Base-by-base conservation (phyloP, 228 moss, liverwort and hornwort species). In the Sphagnum magellanicum region DNA sequence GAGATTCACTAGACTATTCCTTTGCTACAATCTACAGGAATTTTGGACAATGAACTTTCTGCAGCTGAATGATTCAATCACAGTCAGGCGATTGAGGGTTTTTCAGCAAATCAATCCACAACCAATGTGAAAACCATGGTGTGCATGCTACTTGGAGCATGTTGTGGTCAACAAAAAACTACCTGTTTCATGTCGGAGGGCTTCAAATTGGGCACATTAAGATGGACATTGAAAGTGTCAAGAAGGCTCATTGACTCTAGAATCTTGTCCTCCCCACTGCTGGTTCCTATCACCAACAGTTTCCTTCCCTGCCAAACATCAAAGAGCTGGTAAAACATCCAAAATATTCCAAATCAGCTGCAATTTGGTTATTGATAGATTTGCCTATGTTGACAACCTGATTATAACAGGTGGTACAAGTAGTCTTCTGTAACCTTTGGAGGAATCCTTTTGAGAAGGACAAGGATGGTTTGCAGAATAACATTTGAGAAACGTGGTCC, bases 401-500 rank as follows among this genome's bases (percentile, higher is more conserved):
- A 51, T 7, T 67, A 6, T 3, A 67, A 4, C 48, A 53, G 6
- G 46, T 60, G 16, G 15, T 13, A 49, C 11, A n/a, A 50, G 49
- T 16, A 74, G 57, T 8, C 72, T 11, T 47, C 57, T 57, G 48
- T 74, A 76, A 96, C 91, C 86, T 89, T 89, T 15, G 96, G 96
- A 73, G 96, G 96, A 67, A 78, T 88, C 67, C 96, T 84, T 75
- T 96, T 96, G 57, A 91, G 76, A 72, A 96, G 91, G 65, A 92
- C 91, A 60, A 92, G 83, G n/a, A 96, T 81, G 51, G 92, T 82
- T 70, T 96, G 91, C 51, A 96, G 66, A 51, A 96, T 79, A 63
- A 88, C 68, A 65, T 96, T 93, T 53, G 96, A 96, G 81, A 97
- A 97, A 55, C 93, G 87, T 52, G 90, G 97, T 11, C 97, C 97